Conservation (phyloP, 352 stramenopile genomes). For the Blastocystis hominis region DNA sequence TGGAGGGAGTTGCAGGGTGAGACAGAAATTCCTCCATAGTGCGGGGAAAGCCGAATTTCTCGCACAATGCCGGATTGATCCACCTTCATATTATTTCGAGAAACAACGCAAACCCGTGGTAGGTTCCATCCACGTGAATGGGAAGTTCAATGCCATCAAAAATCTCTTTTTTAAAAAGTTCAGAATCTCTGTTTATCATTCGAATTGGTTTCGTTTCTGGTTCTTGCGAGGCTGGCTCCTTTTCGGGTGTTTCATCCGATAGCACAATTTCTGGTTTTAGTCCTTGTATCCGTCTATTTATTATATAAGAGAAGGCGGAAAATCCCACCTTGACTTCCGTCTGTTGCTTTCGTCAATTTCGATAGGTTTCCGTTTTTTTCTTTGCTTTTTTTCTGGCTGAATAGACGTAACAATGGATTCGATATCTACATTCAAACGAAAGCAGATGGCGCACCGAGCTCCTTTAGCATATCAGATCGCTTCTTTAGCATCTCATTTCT, state of each 20-base stretch:
- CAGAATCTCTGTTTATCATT: neutral
- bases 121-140: slow-evolving; percentile 30
- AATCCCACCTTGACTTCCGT: neutral
- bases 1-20: too few relatives aligned
- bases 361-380: neutral
- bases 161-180: neutral
- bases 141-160: slow-evolving; percentile 28
- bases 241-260: neutral
- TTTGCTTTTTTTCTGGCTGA: neutral
- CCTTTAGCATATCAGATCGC: too few relatives aligned
- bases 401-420: neutral
- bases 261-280: slow-evolving; percentile 29
- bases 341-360: neutral
- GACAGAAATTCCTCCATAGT: too few relatives aligned
- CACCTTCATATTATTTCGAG: neutral
- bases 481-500: neutral
- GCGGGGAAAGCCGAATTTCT: neutral
- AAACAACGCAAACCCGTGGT: neutral
- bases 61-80: neutral
- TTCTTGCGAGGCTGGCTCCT: neutral
- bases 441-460: too few relatives aligned
- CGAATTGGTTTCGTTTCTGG: neutral
- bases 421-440: neutral
- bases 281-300: slow-evolving; percentile 7
- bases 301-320: neutral